phyloP scores from a whole-genome alignment of 2,329 filamentous ascomycete genomes.

The Exophiala sp. region DNA sequence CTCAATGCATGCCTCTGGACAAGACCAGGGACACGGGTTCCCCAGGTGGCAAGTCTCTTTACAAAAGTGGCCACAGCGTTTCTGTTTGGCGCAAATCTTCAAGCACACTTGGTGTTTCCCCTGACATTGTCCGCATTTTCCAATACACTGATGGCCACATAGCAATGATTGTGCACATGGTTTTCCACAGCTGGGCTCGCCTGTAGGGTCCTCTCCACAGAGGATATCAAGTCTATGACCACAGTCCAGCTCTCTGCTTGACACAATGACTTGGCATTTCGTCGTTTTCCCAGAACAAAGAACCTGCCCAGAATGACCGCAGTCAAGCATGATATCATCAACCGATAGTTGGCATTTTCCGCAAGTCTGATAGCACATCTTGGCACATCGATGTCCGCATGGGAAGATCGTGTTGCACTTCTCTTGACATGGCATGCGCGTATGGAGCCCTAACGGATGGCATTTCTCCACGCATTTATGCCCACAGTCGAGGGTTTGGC shows the following conservation, averaged over 20 bases:
- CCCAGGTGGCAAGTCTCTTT: slow-evolving; percentile 21
- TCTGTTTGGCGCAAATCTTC: slow-evolving; percentile 9
- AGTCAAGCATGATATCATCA: slow-evolving; percentile 17
- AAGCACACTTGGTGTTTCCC: slow-evolving; percentile 10
- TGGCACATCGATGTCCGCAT: slow-evolving; percentile 25
- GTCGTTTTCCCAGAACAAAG: slow-evolving; percentile 24
- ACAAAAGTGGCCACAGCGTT: slow-evolving; percentile 24
- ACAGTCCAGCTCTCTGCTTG: slow-evolving; percentile 14
- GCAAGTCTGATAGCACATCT: slow-evolving; percentile 26
- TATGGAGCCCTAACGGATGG: slow-evolving; percentile 26
- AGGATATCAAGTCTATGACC: slow-evolving; percentile 22
- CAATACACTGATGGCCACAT: slow-evolving; percentile 27
- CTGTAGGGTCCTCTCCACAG: slow-evolving; percentile 19
- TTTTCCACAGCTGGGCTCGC: slow-evolving; percentile 6
- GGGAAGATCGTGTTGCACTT: slow-evolving; percentile 19
- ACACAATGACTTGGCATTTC: slow-evolving; percentile 17
- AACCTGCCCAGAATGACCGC: slow-evolving; percentile 22
- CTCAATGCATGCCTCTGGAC: slow-evolving; percentile 22
- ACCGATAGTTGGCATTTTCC: slow-evolving; percentile 17
- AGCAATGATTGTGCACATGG: slow-evolving; percentile 17
- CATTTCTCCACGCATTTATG: slow-evolving; percentile 25
- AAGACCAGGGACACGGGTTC: slow-evolving; percentile 21
- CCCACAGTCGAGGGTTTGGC: slow-evolving; percentile 28
- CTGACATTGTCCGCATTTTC: slow-evolving; percentile 11
- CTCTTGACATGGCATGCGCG: slow-evolving; percentile 22